A percentile compares a stretch with the other conserved stretches of the same genome.
These are phyloP conservation scores for Solanum ahanhuiri DNA, from an alignment of 257 asterid genomes.

Conservation along the genomic window DNA sequence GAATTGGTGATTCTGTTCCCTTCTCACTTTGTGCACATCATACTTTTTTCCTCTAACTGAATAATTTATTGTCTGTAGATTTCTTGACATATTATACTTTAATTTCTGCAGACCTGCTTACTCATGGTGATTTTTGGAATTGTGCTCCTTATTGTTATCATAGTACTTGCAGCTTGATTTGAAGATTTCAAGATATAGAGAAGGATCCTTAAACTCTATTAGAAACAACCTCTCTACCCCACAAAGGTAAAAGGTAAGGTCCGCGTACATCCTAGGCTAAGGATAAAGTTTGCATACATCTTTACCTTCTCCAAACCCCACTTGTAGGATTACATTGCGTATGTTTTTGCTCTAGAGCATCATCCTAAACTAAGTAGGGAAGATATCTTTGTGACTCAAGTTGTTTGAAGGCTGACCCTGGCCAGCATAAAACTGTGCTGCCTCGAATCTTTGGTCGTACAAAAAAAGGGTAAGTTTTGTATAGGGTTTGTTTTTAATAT, in stretches of 20 bases:
- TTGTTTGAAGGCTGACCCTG: not conserved
- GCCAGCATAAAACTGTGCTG: not conserved
- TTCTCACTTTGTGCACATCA: not conserved
- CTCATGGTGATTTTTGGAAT: constrained; percentile 72
- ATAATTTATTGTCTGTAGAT: not conserved
- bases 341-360: not conserved
- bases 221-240: not conserved
- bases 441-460: not conserved
- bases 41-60: not conserved
- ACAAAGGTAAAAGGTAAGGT: not conserved
- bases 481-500: not conserved
- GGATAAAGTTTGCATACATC: too few species aligned
- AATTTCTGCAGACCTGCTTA: constrained; percentile 56
- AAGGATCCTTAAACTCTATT: not conserved
- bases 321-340: not conserved
- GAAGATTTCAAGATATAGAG: not conserved
- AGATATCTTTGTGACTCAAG: not conserved
- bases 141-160: constrained; percentile 61
- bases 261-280: not conserved
- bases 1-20: accelerated
- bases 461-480: not conserved
- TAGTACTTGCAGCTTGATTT: constrained; percentile 48
- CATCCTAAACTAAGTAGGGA: not conserved
- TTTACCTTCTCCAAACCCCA: not conserved
- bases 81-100: not conserved